These are phyloP conservation scores for Pseudotsuga menziesii DNA, from an alignment of 75 land plant genomes.

Conservation along the genomic window DNA sequence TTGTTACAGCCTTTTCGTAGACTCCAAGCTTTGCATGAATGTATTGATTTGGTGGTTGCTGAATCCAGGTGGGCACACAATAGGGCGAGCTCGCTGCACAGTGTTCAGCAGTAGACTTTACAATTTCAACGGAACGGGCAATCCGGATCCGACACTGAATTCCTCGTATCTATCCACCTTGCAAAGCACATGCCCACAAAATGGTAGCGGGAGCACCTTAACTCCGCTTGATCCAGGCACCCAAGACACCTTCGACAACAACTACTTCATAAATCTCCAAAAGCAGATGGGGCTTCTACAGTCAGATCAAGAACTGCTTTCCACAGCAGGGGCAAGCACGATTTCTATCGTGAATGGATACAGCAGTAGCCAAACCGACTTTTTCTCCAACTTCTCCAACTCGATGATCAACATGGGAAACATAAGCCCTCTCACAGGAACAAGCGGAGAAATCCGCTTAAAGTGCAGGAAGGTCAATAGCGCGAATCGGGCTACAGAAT, in stretches of 20 bases:
- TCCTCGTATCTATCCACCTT: conserved; percentile 26
- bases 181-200: conserved; percentile 32
- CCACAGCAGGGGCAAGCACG: conserved; percentile 33
- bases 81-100: conserved; percentile 59
- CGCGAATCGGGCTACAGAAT: background rate
- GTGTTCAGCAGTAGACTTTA: conserved; percentile 42
- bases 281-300: conserved; percentile 37
- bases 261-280: conserved; percentile 51
- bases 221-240: conserved; percentile 31
- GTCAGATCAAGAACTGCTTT: conserved; percentile 55
- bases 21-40: too few species aligned
- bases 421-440: conserved; percentile 50
- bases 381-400: conserved; percentile 28
- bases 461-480: conserved; percentile 32
- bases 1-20: too few species aligned
- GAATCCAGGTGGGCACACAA: conserved; percentile 60
- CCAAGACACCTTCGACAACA: conserved; percentile 36
- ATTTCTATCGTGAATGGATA: conserved; percentile 27
- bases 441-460: conserved; percentile 34
- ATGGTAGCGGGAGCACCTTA: conserved; percentile 1
- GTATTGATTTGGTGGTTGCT: background rate
- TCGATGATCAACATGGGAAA: conserved; percentile 71
- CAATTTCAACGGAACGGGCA: conserved; percentile 44
- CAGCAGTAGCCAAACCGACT: conserved; percentile 20
- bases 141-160: conserved; percentile 50